Evolutionary conservation across 2,329 filamentous ascomycete species (phyloP), one percentile per base, ranked within the genome.

Genomic region (Hymenoscyphus infarciens): DNA sequence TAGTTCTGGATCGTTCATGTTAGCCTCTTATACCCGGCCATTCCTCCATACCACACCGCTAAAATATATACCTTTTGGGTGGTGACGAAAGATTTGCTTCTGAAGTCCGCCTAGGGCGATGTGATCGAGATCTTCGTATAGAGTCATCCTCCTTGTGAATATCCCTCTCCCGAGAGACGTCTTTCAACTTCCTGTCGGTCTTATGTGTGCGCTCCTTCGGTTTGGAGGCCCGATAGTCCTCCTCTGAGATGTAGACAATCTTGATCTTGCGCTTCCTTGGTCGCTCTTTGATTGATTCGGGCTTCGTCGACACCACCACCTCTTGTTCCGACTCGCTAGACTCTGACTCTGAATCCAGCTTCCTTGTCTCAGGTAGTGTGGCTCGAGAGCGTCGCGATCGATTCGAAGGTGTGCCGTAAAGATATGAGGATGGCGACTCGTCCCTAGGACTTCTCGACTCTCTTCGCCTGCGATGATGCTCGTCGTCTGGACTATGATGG

Each of bases 241-340:
- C 69, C 56, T 62, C 62, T 2, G 66, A 63, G 27, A 70, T 60
- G 57, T 70, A 70, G 57, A 70, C 59, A n/a, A 69, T 64, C 61
- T 66, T 71, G 16, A 68, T 63, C 64, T 69, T 71, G 45, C 58
- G 67, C 58, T 66, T 68, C 61, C 57, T 68, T 6, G 65, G 68
- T 16, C 67, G 66, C 25, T 64, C 64, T 53, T 58, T 62, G 10
- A 63, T 60, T n/a, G 59, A 49, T 49, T 63, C 62, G 35, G 63
- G 33, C 33, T 61, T 59, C 31, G 33, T 61, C 31, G 54, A 55
- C 16, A 25, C 27, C 22, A 42, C 31, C 22, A 31, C 27, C 16
- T 27, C 31, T 5, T 42, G 13, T n/a, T 15, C 27, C n/a, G 67
- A 70, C 53, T 66, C 63, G 54, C 60, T 69, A 5, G 67, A 67